These are phyloP conservation scores for Aspergillus ochraceoroseus DNA, from an alignment of 2,329 filamentous ascomycete species.

Conservation along the genomic window DNA sequence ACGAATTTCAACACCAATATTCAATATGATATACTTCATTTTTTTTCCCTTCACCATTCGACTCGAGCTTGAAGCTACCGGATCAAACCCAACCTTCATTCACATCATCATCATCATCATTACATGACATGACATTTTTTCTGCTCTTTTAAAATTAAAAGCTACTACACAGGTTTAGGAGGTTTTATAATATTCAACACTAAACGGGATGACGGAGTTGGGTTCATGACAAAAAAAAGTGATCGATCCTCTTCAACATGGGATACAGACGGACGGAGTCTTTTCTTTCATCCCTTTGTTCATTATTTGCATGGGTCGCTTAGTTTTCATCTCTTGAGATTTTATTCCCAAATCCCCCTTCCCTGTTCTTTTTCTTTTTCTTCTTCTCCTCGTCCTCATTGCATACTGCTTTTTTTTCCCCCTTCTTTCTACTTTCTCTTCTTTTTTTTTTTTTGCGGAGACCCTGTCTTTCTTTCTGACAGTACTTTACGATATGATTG, in stretches of 20 bases:
- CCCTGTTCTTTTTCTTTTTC: neutral
- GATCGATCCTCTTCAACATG: constrained; percentile 28
- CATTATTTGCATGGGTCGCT: constrained; percentile 7
- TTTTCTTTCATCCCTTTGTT: no score
- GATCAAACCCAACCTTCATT: neutral
- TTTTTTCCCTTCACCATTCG: constrained; percentile 11
- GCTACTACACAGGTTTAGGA: constrained; percentile 6
- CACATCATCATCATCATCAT: no score
- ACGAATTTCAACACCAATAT: constrained; percentile 13
- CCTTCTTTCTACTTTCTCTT: neutral
- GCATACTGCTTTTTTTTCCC: neutral
- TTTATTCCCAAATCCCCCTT: neutral
- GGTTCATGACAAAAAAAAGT: constrained; percentile 19
- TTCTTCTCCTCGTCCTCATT: neutral
- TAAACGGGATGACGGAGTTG: constrained; percentile 25
- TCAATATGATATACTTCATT: constrained; percentile 19
- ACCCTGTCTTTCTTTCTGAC: no score
- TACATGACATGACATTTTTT: constrained; percentile 4
- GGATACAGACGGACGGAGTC: constrained; percentile 23
- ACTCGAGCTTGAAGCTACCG: neutral
- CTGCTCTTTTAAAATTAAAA: constrained; percentile 11
- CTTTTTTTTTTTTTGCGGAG: no score
- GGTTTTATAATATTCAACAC: constrained; percentile 17
- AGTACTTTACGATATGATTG: no score
- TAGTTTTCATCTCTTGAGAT: constrained; percentile 13